These are phyloP conservation scores for Cadophora malorum DNA, from an alignment of 2,329 filamentous ascomycete species.

Conservation along the genomic window DNA sequence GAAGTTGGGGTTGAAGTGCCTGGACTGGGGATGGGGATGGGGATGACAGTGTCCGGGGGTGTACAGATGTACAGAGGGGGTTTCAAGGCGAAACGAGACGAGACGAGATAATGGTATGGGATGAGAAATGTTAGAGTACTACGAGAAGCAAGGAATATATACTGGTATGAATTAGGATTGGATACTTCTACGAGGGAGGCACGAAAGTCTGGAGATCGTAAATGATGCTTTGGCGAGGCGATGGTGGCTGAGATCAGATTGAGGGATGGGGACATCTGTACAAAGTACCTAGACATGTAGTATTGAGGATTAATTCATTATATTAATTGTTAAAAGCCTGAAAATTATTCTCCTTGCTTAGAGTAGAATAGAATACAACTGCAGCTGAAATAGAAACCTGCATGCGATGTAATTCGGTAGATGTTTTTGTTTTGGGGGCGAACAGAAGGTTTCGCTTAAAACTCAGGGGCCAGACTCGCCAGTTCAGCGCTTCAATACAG, in stretches of 20 bases:
- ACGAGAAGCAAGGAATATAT: not conserved
- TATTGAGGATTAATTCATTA: not conserved
- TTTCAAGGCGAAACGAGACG: not conserved
- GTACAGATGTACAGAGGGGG: not conserved
- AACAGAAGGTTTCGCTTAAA: not conserved
- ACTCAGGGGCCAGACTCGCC: not conserved
- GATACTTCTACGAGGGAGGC: not conserved
- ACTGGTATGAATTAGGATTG: not conserved
- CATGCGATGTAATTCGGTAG: not conserved
- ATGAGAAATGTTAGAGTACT: not conserved
- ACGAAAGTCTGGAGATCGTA: constrained; percentile 18
- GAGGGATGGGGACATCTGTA: not conserved
- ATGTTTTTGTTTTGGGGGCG: not conserved
- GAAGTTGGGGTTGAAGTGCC: not conserved
- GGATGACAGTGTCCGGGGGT: constrained; percentile 13
- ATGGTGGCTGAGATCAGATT: constrained; percentile 10
- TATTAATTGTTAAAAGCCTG: too few species aligned
- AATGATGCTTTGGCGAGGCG: not conserved
- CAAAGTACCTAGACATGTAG: not conserved
- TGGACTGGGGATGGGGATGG: not conserved
- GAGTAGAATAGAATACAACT: not conserved
- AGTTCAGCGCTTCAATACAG: constrained; percentile 15
- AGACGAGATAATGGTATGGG: not conserved
- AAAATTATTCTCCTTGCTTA: too few species aligned
- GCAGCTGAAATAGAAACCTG: not conserved